Percentiles rank a stretch among this genome's conserved stretches.
Conservation (phyloP, 768 basidiomycete genomes). For the Phanerodontia chrysosporium region DNA sequence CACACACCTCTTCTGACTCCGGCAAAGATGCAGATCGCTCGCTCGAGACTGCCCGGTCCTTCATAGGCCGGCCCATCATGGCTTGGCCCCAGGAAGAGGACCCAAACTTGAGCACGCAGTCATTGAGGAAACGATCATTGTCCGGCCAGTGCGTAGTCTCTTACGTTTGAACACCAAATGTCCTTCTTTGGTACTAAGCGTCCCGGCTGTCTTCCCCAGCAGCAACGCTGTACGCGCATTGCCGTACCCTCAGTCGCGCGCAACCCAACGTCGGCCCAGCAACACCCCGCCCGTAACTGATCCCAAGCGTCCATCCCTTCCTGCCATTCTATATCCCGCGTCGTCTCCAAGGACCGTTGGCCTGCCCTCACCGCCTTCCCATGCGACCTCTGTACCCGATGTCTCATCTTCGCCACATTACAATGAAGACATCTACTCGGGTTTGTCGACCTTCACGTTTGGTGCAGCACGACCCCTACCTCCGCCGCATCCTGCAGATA, state of each 20-base stretch:
- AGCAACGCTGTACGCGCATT: slow-evolving; percentile 3
- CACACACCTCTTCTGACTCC: slow-evolving; percentile 16
- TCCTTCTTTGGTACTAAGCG: background rate
- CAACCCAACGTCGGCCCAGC: slow-evolving; percentile 16
- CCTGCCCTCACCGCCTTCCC: background rate
- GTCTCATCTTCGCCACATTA: slow-evolving; percentile 1
- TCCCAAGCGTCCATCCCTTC: slow-evolving; percentile 18
- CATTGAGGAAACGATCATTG: slow-evolving; percentile 20
- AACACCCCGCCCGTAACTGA: slow-evolving; percentile 15
- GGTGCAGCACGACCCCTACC: slow-evolving; percentile 27
- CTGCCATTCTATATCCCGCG: background rate
- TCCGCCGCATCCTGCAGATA: slow-evolving; percentile 20
- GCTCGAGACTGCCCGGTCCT: slow-evolving; percentile 16
- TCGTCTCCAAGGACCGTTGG: background rate
- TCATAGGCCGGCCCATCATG: slow-evolving; percentile 22
- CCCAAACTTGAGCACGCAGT: slow-evolving; percentile 8
- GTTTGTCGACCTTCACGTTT: slow-evolving; percentile 39
- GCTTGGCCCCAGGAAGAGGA: slow-evolving; percentile 17
- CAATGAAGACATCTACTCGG: slow-evolving; percentile 33
- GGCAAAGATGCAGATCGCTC: slow-evolving; percentile 16
- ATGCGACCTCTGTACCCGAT: slow-evolving; percentile 1
- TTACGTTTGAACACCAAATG: background rate
- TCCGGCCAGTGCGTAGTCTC: slow-evolving; percentile 22
- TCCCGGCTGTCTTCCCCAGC: background rate
- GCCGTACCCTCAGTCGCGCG: slow-evolving; percentile 11